phyloP scores from a whole-genome alignment of 768 basidiomycete genomes.

The Mycena galopus region DNA sequence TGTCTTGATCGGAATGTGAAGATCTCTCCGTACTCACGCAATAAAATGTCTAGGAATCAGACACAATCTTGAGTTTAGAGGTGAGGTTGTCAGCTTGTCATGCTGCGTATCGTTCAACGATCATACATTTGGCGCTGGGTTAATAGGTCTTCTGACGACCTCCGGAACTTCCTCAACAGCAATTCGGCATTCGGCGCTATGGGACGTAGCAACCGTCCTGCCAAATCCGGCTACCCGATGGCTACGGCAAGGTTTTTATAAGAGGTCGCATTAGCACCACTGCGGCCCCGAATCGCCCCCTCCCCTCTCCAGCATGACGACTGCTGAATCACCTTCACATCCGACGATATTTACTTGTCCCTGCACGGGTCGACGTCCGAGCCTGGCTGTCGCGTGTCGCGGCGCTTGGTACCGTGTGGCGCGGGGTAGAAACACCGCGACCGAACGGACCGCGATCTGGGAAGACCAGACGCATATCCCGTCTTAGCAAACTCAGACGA shows the following conservation, averaged over 20 bases:
- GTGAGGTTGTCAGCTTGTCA: neutral
- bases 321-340: neutral
- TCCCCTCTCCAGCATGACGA: neutral
- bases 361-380: neutral
- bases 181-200: constrained; percentile 3
- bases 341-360: neutral
- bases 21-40: neutral
- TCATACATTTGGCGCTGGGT: neutral
- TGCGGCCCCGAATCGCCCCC: neutral
- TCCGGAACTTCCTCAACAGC: constrained; percentile 23
- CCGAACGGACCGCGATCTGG: neutral
- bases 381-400: constrained; percentile 5
- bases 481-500: constrained; percentile 1
- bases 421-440: neutral
- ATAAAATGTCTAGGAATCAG: neutral
- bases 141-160: neutral
- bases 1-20: too few species aligned
- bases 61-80: neutral
- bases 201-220: constrained; percentile 15
- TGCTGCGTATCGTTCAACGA: neutral
- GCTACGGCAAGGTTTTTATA: neutral
- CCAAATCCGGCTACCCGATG: neutral
- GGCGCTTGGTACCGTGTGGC: constrained; percentile 22
- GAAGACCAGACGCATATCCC: neutral
- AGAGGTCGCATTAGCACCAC: neutral